Evolutionary conservation across 257 asterid species (phyloP).

Genomic region (Salvia miltiorrhiza): DNA sequence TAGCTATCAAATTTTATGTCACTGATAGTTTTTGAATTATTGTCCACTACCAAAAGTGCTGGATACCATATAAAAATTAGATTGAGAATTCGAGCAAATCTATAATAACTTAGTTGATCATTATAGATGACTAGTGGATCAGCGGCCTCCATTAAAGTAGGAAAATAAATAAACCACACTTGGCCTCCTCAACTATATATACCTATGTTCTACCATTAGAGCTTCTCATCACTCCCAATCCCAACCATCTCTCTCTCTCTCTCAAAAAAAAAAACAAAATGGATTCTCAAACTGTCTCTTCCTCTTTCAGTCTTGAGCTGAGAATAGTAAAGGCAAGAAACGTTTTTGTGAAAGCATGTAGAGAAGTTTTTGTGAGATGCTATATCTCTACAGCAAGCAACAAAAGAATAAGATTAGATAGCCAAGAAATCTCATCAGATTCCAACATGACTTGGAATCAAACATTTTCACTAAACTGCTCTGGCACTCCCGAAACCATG

Average conservation of each 20-base stretch:
- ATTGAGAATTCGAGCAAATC: slow-evolving; percentile 8
- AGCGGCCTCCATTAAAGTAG: slow-evolving; percentile 17
- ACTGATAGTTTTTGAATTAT: slow-evolving; percentile 4
- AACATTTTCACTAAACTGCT: slow-evolving; percentile 49
- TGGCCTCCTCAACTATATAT: slow-evolving; percentile 30
- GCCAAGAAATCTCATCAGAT: slow-evolving; percentile 39
- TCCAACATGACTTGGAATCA: slow-evolving; percentile 45
- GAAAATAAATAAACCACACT: not conserved
- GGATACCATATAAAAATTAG: slow-evolving; percentile 8
- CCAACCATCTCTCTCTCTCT: not conserved
- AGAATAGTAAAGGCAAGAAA: slow-evolving; percentile 48
- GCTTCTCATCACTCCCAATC: not conserved
- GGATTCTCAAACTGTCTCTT: slow-evolving; percentile 23
- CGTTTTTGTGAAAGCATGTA: slow-evolving; percentile 24
- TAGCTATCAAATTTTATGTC: too few relatives aligned
- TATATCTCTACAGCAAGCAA: slow-evolving; percentile 46
- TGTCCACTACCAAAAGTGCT: slow-evolving; percentile 14
- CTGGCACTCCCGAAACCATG: slow-evolving; percentile 35
- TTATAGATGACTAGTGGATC: too few relatives aligned
- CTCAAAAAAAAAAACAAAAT: slow-evolving; percentile 19
- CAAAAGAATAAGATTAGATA: slow-evolving; percentile 42
- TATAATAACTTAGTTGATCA: slow-evolving; percentile 5
- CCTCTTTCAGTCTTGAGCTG: slow-evolving; percentile 38
- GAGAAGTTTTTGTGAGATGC: slow-evolving; percentile 56
- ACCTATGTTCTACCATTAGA: slow-evolving; percentile 24